Evolutionary conservation across 306 rosid genomes (phyloP).

Genomic region (Begonia masoniana): DNA sequence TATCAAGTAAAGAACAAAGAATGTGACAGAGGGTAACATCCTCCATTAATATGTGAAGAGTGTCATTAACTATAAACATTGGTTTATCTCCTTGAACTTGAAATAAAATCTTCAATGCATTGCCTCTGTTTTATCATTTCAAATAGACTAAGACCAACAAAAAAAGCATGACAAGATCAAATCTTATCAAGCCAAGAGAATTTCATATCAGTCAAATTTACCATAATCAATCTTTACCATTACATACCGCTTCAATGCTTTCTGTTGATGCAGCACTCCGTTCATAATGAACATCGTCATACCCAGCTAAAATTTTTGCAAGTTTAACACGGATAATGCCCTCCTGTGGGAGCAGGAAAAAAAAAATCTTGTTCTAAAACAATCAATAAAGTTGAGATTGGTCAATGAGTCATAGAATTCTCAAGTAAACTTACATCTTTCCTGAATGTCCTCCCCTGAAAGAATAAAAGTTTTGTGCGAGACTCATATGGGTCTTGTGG

Average conservation of each 20-base stretch:
- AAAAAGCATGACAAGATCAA: no score
- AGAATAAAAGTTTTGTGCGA: slow-evolving; percentile 74
- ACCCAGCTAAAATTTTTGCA: slow-evolving; percentile 55
- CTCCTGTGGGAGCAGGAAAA: slow-evolving; percentile 40
- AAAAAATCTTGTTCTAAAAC: slow-evolving; percentile 10
- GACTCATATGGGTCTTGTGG: slow-evolving; percentile 61
- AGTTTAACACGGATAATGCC: slow-evolving; percentile 84
- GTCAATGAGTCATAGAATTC: slow-evolving; percentile 7
- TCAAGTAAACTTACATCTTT: slow-evolving; percentile 60
- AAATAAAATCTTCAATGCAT: no score
- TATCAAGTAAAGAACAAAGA: no score
- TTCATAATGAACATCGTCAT: slow-evolving; percentile 78
- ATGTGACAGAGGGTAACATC: no score
- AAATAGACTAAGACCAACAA: no score
- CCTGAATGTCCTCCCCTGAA: slow-evolving; percentile 70
- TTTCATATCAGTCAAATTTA: no score
- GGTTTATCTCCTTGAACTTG: no score
- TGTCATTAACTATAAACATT: no score
- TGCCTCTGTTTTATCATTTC: no score
- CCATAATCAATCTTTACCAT: not conserved
- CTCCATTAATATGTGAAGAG: no score
- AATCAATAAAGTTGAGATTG: slow-evolving; percentile 2
- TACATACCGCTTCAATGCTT: slow-evolving; percentile 70
- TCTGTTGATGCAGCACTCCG: slow-evolving; percentile 72
- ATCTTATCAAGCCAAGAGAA: no score